These are phyloP conservation scores for Hypoxylon subgilvum DNA, from an alignment of 495 filamentous ascomycete genomes.

Conservation along the genomic window DNA sequence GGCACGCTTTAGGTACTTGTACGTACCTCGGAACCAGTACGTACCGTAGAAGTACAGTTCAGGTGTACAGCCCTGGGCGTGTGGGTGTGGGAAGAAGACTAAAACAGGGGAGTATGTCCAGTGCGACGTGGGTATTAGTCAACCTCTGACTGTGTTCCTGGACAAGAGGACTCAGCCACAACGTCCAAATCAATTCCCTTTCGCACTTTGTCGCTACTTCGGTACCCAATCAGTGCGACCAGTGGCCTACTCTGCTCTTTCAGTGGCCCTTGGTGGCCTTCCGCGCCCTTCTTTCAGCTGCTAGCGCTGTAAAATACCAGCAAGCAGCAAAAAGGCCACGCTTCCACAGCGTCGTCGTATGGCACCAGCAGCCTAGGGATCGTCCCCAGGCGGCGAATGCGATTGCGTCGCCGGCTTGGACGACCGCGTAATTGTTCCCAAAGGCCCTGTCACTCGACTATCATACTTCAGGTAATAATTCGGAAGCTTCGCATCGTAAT, in stretches of 20 bases:
- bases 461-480: constrained; percentile 30
- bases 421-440: constrained; percentile 3
- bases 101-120: constrained; percentile 31
- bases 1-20: constrained; percentile 19
- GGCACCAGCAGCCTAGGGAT: constrained; percentile 11
- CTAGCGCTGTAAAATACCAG: not conserved
- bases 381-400: constrained; percentile 28
- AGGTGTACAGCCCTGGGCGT: too few species aligned
- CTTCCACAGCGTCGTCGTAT: constrained; percentile 28
- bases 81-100: constrained; percentile 12
- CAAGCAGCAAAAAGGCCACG: constrained; percentile 20
- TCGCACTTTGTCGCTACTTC: constrained; percentile 44
- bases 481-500: constrained; percentile 17
- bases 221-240: constrained; percentile 28
- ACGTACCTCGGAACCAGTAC: constrained; percentile 13
- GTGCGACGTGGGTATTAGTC: constrained; percentile 25
- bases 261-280: constrained; percentile 2
- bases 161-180: constrained; percentile 35
- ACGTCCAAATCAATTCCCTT: constrained; percentile 33
- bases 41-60: too few species aligned
- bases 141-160: not conserved
- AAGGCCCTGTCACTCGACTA: constrained; percentile 29
- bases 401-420: constrained; percentile 32
- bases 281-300: constrained; percentile 19
- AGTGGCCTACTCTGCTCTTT: constrained; percentile 22